A percentile compares a stretch with the other conserved stretches of the same genome.
Conservation (phyloP, 2,329 filamentous ascomycete genomes). For the Juglanconis sp. region DNA sequence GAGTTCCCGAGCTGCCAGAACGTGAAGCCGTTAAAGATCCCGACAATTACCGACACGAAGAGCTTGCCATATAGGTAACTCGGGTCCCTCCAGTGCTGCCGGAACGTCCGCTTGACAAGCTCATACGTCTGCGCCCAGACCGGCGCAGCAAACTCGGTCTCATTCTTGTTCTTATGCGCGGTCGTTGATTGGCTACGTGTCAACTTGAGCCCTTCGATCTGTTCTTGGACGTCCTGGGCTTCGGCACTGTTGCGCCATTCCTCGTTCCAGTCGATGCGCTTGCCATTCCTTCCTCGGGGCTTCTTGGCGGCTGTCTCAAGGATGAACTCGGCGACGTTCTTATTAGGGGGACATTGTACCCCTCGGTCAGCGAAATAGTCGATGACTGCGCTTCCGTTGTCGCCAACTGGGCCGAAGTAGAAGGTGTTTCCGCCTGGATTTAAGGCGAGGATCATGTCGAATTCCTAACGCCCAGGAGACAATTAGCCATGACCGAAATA, state of each 20-base stretch:
- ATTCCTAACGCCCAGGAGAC: constrained; percentile 50
- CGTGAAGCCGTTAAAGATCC: constrained; percentile 66
- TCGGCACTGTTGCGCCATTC: constrained; percentile 36
- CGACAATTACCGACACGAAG: constrained; percentile 17
- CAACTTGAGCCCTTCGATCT: constrained; percentile 40
- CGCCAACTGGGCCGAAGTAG: constrained; percentile 70
- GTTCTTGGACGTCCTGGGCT: constrained; percentile 28
- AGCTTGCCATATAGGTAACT: constrained; percentile 60
- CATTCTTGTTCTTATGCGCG: constrained; percentile 32
- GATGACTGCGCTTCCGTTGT: constrained; percentile 54
- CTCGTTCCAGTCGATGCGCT: constrained; percentile 33
- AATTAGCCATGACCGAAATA: constrained; percentile 70
- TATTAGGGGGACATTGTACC: constrained; percentile 41
- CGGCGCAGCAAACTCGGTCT: constrained; percentile 59
- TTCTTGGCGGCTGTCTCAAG: constrained; percentile 37
- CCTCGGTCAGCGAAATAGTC: constrained; percentile 60
- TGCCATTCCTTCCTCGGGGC: constrained; percentile 45
- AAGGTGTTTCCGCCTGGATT: constrained; percentile 63
- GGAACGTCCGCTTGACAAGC: constrained; percentile 56
- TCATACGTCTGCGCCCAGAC: constrained; percentile 49
- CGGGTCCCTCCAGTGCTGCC: constrained; percentile 63
- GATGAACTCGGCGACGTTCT: constrained; percentile 67
- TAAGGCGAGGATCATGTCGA: constrained; percentile 54
- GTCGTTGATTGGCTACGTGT: constrained; percentile 41
- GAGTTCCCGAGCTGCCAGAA: constrained; percentile 61